A percentile compares a stretch with the other conserved stretches of the same genome.
These are phyloP conservation scores for Rhodotorula toruloides DNA, from an alignment of 768 basidiomycete species.

Conservation along the genomic window DNA sequence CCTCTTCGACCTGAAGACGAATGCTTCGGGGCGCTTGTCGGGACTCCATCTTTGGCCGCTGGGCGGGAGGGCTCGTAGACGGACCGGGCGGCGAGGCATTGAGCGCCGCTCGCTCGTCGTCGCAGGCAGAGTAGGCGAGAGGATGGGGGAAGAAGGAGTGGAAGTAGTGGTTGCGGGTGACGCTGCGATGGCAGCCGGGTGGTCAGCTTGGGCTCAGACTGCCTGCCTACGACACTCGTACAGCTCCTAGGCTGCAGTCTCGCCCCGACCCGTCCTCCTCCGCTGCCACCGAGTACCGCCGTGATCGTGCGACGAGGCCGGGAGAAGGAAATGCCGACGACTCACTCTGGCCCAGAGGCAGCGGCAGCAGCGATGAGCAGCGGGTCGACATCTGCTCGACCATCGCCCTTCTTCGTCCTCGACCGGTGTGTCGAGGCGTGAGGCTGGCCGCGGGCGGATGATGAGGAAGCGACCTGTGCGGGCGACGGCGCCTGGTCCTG, in stretches of 20 bases:
- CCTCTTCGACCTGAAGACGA: slow-evolving; percentile 32
- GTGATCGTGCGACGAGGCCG: no score
- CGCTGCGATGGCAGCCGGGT: slow-evolving; percentile 41
- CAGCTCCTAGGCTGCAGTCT: neutral
- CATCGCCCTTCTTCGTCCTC: neutral
- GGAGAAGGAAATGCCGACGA: neutral
- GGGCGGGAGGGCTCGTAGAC: neutral
- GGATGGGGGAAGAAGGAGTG: slow-evolving; percentile 67
- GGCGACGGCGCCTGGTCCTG: neutral
- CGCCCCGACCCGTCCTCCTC: no score
- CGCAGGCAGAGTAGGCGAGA: slow-evolving; percentile 46
- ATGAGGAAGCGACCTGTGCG: neutral
- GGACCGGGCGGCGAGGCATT: neutral
- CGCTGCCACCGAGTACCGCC: neutral
- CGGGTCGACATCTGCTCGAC: slow-evolving; percentile 55
- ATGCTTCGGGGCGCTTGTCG: slow-evolving; percentile 42
- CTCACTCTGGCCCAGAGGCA: slow-evolving; percentile 61
- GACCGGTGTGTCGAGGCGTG: slow-evolving; percentile 6
- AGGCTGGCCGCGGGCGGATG: neutral
- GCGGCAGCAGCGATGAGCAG: slow-evolving; percentile 70
- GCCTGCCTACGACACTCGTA: no score
- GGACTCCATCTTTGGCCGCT: slow-evolving; percentile 30
- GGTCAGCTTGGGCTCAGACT: no score
- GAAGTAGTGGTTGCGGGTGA: slow-evolving; percentile 78
- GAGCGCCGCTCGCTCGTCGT: slow-evolving; percentile 17